phyloP scores from a whole-genome alignment of 306 rosid genomes.

The Ormosia semicastrata region DNA sequence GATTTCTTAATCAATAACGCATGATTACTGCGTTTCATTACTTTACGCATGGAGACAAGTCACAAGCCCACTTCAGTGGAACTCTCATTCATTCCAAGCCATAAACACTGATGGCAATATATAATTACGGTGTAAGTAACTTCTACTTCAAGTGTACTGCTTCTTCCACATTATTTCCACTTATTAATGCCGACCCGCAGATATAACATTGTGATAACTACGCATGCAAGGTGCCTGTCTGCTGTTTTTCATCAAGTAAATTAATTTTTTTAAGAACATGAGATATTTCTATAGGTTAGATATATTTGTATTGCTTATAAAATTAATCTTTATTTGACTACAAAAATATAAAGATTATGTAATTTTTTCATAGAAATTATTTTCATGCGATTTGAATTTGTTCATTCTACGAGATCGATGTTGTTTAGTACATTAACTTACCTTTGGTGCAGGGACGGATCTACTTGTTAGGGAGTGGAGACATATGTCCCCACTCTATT shows the following conservation, averaged over 20 bases:
- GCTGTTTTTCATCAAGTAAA: not conserved
- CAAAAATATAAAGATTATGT: too few species aligned
- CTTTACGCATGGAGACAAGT: not conserved
- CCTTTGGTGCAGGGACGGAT: too few species aligned
- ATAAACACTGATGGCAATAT: not conserved
- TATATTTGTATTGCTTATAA: too few species aligned
- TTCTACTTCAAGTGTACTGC: slow-evolving; percentile 7
- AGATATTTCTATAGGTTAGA: too few species aligned
- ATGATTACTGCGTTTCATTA: not conserved
- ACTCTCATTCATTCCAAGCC: not conserved
- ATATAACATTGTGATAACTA: not conserved
- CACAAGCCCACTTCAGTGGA: not conserved
- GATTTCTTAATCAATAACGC: not conserved
- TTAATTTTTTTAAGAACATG: too few species aligned
- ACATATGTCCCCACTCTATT: too few species aligned
- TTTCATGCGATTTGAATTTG: too few species aligned
- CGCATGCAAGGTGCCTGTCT: not conserved
- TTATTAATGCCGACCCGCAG: not conserved
- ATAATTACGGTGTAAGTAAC: not conserved
- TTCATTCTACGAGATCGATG: too few species aligned
- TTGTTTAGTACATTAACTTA: too few species aligned
- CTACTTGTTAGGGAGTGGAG: too few species aligned
- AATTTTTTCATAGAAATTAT: too few species aligned
- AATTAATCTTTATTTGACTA: too few species aligned
- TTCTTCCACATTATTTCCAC: slow-evolving; percentile 12